Percentiles rank a stretch among this genome's conserved stretches.
phyloP scores from a whole-genome alignment of 164 flowering plant genomes.

The Vitis riparia region DNA sequence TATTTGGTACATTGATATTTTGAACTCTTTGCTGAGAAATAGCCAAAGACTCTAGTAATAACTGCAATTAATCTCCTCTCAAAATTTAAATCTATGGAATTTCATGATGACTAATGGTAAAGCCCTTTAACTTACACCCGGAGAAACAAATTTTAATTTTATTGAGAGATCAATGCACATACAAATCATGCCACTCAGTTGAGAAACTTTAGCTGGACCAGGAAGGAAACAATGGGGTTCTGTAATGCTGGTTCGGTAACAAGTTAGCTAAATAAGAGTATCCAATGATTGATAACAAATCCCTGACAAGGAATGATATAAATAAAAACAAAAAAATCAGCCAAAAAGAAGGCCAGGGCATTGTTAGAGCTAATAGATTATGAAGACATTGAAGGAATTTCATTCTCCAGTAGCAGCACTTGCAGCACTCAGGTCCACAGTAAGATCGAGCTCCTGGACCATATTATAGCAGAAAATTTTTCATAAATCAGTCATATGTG shows the following conservation, averaged over 20 bases:
- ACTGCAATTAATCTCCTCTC: too few species aligned
- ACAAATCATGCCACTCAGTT: background rate
- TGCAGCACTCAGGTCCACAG: conserved; percentile 90
- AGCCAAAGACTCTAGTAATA: too few species aligned
- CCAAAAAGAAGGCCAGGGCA: too few species aligned
- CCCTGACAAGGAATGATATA: background rate
- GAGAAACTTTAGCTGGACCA: background rate
- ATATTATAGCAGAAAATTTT: conserved; percentile 1
- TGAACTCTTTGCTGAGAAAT: too few species aligned
- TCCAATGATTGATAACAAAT: background rate
- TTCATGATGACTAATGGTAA: too few species aligned
- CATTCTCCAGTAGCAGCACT: conserved; percentile 61
- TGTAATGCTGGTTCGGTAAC: background rate
- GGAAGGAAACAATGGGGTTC: background rate
- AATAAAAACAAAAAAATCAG: background rate
- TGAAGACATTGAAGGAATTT: conserved; percentile 6
- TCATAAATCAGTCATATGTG: background rate
- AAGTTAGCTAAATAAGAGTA: background rate
- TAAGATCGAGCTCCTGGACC: conserved; percentile 58
- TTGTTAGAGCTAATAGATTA: background rate
- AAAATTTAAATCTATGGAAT: too few species aligned
- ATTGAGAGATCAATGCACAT: conserved; percentile 1
- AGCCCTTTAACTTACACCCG: too few species aligned
- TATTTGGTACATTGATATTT: too few species aligned
- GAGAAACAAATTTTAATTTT: background rate